phyloP scores from a whole-genome alignment of 495 filamentous ascomycete genomes.

The Neurospora sp. region DNA sequence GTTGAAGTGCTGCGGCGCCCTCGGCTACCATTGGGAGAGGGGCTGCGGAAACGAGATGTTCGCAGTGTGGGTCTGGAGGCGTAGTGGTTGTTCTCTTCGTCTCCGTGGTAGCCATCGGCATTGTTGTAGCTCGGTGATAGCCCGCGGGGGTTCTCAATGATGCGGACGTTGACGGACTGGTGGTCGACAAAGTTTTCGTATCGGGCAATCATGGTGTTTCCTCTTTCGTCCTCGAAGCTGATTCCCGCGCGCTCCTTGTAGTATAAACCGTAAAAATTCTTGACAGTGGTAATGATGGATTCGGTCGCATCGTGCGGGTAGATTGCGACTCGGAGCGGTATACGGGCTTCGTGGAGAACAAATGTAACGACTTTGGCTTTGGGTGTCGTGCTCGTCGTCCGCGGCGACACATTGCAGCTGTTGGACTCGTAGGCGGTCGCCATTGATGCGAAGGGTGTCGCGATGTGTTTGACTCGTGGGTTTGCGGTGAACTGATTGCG shows the following conservation, averaged over 20 bases:
- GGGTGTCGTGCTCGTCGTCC: conserved; percentile 37
- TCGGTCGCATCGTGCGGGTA: conserved; percentile 90
- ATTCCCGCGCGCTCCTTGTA: conserved; percentile 49
- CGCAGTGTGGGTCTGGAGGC: conserved; percentile 57
- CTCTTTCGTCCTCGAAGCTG: conserved; percentile 82
- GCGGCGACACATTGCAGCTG: conserved; percentile 37
- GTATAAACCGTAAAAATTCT: conserved; percentile 94
- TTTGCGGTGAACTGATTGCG: background rate
- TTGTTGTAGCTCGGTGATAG: conserved; percentile 23
- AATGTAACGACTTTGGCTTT: conserved; percentile 86
- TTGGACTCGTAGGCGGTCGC: conserved; percentile 13
- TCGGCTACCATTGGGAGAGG: conserved; percentile 63
- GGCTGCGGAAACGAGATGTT: conserved; percentile 61
- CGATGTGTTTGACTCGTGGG: background rate
- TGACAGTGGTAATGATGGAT: conserved; percentile 90
- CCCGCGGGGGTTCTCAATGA: conserved; percentile 57
- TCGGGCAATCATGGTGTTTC: conserved; percentile 80
- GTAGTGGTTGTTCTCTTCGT: conserved; percentile 43
- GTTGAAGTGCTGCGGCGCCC: conserved; percentile 73
- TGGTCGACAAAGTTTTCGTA: conserved; percentile 89
- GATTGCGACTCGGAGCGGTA: conserved; percentile 87
- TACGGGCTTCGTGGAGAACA: conserved; percentile 66
- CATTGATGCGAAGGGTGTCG: conserved; percentile 1
- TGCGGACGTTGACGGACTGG: conserved; percentile 82
- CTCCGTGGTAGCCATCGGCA: conserved; percentile 11